A percentile compares a stretch with the other conserved stretches of the same genome.
These are phyloP conservation scores for Blastobotrys indianensis DNA, from an alignment of 1,139 yeast genomes.

Conservation along the genomic window DNA sequence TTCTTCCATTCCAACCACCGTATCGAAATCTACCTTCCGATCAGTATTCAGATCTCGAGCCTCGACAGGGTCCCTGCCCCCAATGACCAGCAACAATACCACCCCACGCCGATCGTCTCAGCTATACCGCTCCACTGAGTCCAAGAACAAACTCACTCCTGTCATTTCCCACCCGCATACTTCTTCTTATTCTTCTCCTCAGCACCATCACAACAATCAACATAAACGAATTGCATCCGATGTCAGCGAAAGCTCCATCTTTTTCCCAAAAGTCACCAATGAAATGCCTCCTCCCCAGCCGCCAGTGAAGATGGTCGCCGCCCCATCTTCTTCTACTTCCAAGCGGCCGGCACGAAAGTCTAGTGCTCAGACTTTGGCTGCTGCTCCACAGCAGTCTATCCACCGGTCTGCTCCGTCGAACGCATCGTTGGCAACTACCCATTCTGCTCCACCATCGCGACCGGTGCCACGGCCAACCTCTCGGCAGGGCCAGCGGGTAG, in stretches of 20 bases:
- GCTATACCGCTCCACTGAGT: too few relatives aligned
- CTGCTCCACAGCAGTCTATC: too few relatives aligned
- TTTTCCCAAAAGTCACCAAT: constrained; percentile 19
- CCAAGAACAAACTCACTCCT: too few relatives aligned
- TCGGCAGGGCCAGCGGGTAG: constrained; percentile 12
- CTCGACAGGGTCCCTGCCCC: constrained; percentile 9
- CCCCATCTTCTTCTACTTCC: background rate
- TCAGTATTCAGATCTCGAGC: constrained; percentile 18
- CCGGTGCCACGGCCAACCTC: constrained; percentile 15
- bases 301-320: constrained; percentile 16
- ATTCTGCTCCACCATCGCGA: constrained; percentile 2
- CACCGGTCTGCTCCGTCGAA: background rate
- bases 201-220: background rate
- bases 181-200: too few relatives aligned
- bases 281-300: constrained; percentile 18
- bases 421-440: background rate
- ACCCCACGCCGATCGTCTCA: too few relatives aligned
- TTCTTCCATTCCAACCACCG: background rate
- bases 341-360: too few relatives aligned
- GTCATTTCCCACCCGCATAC: too few relatives aligned
- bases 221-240: constrained; percentile 14
- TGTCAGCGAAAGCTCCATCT: constrained; percentile 20
- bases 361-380: too few relatives aligned
- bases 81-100: too few relatives aligned
- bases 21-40: constrained; percentile 12